These are phyloP conservation scores for Globisporangium emineosum DNA, from an alignment of 352 stramenopile genomes.

Conservation along the genomic window DNA sequence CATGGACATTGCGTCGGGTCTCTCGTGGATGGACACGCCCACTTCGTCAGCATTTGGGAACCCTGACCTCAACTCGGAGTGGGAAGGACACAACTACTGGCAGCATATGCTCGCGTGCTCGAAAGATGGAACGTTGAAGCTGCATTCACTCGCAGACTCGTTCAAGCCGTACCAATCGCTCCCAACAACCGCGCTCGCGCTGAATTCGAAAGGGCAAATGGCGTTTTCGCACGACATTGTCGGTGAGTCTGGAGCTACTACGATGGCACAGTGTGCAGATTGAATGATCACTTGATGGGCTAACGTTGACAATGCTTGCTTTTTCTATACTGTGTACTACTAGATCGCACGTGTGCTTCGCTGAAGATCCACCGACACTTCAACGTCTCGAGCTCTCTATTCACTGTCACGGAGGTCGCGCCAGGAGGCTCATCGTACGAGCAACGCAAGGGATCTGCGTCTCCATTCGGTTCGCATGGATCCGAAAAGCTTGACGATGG, in stretches of 20 bases:
- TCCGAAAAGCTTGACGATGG: constrained; percentile 17
- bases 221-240: constrained; percentile 84
- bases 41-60: constrained; percentile 29
- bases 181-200: constrained; percentile 60
- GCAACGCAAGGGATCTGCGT: constrained; percentile 6
- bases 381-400: constrained; percentile 55
- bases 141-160: constrained; percentile 80
- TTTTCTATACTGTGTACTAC: constrained; percentile 2
- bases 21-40: constrained; percentile 84
- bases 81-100: constrained; percentile 78
- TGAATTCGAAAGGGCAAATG: constrained; percentile 79
- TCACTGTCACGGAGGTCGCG: constrained; percentile 45
- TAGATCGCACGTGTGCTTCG: constrained; percentile 80
- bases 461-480: constrained; percentile 14
- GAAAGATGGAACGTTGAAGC: constrained; percentile 84
- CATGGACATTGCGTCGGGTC: constrained; percentile 75
- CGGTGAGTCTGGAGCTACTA: constrained; percentile 33
- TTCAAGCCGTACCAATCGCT: constrained; percentile 83
- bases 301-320: not conserved
- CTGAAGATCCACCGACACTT: constrained; percentile 79
- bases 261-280: too few relatives aligned
- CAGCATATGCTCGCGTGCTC: constrained; percentile 88
- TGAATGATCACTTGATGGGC: not conserved
- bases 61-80: constrained; percentile 32
- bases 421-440: constrained; percentile 20